Base-by-base conservation (phyloP, 768 basidiomycete genomes). In the Boletus subcaerulescens region DNA sequence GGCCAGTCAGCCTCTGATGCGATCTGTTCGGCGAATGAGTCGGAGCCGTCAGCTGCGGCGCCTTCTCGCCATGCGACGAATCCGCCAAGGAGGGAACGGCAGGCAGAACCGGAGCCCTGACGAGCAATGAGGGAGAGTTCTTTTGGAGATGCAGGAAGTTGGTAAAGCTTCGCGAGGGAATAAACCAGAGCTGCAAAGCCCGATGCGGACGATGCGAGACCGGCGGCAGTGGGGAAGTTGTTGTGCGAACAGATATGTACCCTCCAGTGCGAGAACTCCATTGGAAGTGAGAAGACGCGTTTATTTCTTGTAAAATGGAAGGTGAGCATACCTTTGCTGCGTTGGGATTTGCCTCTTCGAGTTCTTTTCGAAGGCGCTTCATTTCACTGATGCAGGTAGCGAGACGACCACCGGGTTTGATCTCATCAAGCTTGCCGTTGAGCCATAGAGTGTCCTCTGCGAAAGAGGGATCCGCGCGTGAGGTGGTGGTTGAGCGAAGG, bases 141-240 rank as follows among this genome's bases (percentile, higher is more conserved):
- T 43, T 93, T 93, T 0, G 90, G 82, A 4, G 86, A 77, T 24
- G 84, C 76, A 10, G 91, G 87, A 47, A 99, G 89, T 10, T 76
- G 62, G 77, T 97, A 98, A 60, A 98, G 86, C 11, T 85, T 78
- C 1, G 94, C 86, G 48, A 99, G 82, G 48, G 95, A 97, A 13
- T 88, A 80, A 26, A 93, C 89, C 39, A 99, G 87, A 0, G 97
- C 97, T 5, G 97, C 96, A 64, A 98, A 95, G 15, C 97, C 97
- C 0, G 94, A 92, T 1, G 97, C 97, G 33, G 95, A 98, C 1
- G 95, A 98, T 1, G 97, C 97, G 43, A 99, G 85, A 5, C 97
- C 97, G 0, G 97, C 97, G 14, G 97, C 97, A 14, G 97, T 99
- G 31, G 97, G 97, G 80, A 99, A 98, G 77, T 98, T 98, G 81